phyloP scores from a whole-genome alignment of 441 rosid genomes.

The Euphorbia neoarborescens region DNA sequence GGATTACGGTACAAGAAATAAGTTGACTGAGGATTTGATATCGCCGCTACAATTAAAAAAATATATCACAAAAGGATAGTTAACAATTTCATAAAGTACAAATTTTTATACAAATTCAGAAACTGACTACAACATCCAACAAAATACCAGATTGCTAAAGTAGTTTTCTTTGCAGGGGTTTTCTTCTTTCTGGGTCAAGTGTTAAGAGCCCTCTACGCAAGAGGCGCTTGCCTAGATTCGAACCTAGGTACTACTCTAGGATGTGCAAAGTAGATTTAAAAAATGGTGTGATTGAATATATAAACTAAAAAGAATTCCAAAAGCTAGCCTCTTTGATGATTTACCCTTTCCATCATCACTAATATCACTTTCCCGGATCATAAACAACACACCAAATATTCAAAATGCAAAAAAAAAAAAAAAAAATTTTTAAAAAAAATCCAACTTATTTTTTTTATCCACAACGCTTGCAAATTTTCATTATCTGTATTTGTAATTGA shows the following conservation, averaged over 20 bases:
- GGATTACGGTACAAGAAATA: conserved; percentile 44
- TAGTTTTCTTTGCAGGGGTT: background rate
- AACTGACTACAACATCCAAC: background rate
- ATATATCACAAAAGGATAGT: background rate
- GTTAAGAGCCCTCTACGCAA: background rate
- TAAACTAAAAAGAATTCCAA: background rate
- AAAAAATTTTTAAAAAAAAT: too few relatives aligned
- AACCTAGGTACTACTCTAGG: background rate
- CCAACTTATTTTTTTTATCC: background rate
- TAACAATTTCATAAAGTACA: background rate
- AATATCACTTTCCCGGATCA: background rate
- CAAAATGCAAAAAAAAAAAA: background rate
- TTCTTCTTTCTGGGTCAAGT: background rate
- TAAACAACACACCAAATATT: background rate
- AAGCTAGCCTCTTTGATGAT: background rate
- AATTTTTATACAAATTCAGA: background rate
- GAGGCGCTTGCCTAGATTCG: background rate
- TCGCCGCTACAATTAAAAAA: conserved; percentile 38
- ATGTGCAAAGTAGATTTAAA: background rate
- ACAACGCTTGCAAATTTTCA: background rate
- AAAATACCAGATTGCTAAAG: background rate
- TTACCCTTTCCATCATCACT: background rate
- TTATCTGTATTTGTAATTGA: too few relatives aligned
- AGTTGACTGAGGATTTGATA: conserved; percentile 34
- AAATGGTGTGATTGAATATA: background rate